Evolutionary conservation across 148 eudicot species (phyloP), one percentile per base, ranked within the genome.

Genomic region (Rhododendron henanense): DNA sequence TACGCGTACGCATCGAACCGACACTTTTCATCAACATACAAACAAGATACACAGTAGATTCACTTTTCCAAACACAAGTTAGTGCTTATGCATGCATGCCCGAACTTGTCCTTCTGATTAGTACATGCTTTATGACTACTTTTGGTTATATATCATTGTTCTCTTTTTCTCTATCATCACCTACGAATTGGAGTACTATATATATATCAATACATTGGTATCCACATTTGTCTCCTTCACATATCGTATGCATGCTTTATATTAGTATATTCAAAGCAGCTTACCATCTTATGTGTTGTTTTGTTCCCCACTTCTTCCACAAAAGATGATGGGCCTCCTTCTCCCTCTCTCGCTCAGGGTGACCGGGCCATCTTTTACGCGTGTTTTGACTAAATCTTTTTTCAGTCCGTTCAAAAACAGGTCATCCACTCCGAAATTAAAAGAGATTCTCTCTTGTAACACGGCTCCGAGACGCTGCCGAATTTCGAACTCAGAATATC

Each of bases 281-380:
- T 69, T 11, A 11, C 75, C 75, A 69, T 69, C 75, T 28, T 69
- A 31, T 28, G 11, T 69, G 75, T 28, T 31, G 37, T 69, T 69
- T 10, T 69, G 75, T 55, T 81, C 87, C 87, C 84, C 87, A 81
- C 48, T 86, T 15, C 9, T 35, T 37, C 51, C 78, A 79, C 50
- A n/a, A 55, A 55, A 55, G 6, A 55, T 51, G 35, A 86, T 86
- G 73, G 87, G 74, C 25, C 10, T 10, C 74, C 18, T 77, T 57
- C 76, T 59, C 33, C 41, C 74, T n/a, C 83, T 51, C 75, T 4
- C 21, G 0, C 61, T 5, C 0, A 15, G 5, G 21, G 1, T 53
- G 57, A 14, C 1, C 0, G 0, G 61, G 2, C 2, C 1, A 18
- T 1, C 1, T 55, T 15, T 5, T 6, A 6, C 45, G 7, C 6